Evolutionary conservation across 1,284 basidiomycete genomes (phyloP).

Genomic region (Ustilago tritici): DNA sequence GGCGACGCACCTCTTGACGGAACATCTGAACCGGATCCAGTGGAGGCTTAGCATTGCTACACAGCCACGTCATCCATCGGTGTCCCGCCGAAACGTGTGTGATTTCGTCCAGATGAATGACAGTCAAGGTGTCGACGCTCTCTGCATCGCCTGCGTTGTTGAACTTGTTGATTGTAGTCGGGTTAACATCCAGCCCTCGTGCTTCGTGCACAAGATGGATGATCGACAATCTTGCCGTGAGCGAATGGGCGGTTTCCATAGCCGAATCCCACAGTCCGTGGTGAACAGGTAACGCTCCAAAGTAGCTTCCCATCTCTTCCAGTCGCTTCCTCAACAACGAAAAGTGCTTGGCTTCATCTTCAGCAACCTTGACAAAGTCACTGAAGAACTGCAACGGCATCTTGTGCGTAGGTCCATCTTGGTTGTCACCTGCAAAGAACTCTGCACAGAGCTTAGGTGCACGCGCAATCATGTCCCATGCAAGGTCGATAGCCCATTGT

Average conservation of each 20-base stretch:
- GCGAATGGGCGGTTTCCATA: constrained; percentile 77
- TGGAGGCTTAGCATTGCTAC: constrained; percentile 72
- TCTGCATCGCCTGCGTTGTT: constrained; percentile 78
- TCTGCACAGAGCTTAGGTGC: constrained; percentile 57
- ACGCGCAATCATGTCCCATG: constrained; percentile 78
- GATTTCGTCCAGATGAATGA: constrained; percentile 78
- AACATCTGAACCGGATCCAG: constrained; percentile 80
- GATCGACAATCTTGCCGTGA: constrained; percentile 83
- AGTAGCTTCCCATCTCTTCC: constrained; percentile 78
- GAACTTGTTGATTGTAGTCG: constrained; percentile 83
- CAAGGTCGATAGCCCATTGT: constrained; percentile 79
- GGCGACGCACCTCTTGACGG: constrained; percentile 78
- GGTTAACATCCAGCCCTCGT: constrained; percentile 82
- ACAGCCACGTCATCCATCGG: constrained; percentile 85
- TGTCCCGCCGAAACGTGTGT: constrained; percentile 83
- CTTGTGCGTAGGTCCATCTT: constrained; percentile 28
- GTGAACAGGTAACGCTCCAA: constrained; percentile 74
- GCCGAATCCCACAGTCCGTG: constrained; percentile 82
- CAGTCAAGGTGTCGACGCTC: constrained; percentile 73
- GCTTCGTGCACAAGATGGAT: constrained; percentile 92
- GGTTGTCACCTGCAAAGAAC: constrained; percentile 27
- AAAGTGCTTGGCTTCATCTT: constrained; percentile 81
- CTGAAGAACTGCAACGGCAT: constrained; percentile 67
- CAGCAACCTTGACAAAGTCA: constrained; percentile 73
- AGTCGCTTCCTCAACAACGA: constrained; percentile 71